Base-by-base conservation (phyloP, 768 basidiomycete species). In the Naganishia onofrii region DNA sequence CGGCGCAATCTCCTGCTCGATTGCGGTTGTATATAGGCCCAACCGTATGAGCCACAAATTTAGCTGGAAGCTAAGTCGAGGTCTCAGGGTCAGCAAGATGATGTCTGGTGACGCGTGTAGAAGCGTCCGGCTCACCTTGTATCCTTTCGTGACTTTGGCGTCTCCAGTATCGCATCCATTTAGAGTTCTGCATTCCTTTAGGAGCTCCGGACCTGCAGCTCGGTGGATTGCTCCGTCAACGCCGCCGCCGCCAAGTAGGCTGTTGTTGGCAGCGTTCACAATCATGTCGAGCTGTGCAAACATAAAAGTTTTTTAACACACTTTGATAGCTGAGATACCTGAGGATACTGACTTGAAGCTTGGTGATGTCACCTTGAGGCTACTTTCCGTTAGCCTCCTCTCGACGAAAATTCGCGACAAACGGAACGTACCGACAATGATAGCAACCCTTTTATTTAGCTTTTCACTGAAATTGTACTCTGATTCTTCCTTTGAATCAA, bases 221-320 rank as follows among this genome's bases (percentile, higher is more conserved):
- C 73, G 65, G 63, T 82, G 82, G 31, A 82, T 82, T 0, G 82
- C 82, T 19, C 82, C 82, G 65, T 82, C 82, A 10, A 82, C 81
- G 2, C 82, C 82, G 0, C 82, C 82, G 8, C 82, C 82, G 36
- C 82, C 81, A 0, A 81, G 76, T 0, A 82, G 72, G 9, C 77
- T 78, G 17, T 70, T 73, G 70, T 82, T 82, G 9, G 81, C 81
- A 0, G 81, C 82, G 68, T 82, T 82, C 52, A 79, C 79, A 42
- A 80, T 79, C 74, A 77, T 75, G 26, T 76, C 76, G 28, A 74
- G 75, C 79, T 80, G 29, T 36, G 3, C 2, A 42, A 15, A 7
- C 7, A 42, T 15, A 17, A 42, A 17, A 15, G 42, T 7, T 42
- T 42, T 15, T 2, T 17, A 15, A 42, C 4, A 12, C 4, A 12